phyloP scores from a whole-genome alignment of 2,329 filamentous ascomycete genomes.

The Ophiosphaerella narmari region DNA sequence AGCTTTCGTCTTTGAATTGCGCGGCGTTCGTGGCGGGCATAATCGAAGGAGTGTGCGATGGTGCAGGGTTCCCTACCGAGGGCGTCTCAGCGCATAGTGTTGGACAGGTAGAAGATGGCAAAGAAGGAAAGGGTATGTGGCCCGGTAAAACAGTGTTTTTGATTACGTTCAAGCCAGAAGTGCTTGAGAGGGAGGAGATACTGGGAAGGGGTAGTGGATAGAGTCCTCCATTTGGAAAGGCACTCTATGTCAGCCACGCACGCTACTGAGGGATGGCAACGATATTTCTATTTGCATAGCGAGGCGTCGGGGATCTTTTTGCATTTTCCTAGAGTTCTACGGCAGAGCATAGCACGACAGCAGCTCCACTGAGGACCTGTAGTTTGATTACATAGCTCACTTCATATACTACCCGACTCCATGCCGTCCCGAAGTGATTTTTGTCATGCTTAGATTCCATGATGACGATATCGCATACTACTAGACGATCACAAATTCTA shows the following conservation, averaged over 20 bases:
- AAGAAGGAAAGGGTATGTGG: constrained; percentile 71
- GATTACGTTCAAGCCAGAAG: constrained; percentile 88
- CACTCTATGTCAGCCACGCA: background rate
- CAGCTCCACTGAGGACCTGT: background rate
- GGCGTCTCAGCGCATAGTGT: constrained; percentile 85
- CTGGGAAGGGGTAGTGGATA: constrained; percentile 63
- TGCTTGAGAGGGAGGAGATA: constrained; percentile 87
- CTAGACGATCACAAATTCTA: background rate
- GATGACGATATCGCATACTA: background rate
- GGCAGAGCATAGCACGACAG: background rate
- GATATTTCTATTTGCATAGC: constrained; percentile 15
- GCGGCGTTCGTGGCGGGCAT: constrained; percentile 94
- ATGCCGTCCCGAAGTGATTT: background rate
- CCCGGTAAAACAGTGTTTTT: constrained; percentile 94
- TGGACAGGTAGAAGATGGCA: constrained; percentile 52
- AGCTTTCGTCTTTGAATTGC: constrained; percentile 96
- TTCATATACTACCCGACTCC: background rate
- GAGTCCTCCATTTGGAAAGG: background rate
- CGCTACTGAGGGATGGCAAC: background rate
- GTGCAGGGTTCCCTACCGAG: constrained; percentile 79
- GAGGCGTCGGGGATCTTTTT: constrained; percentile 13
- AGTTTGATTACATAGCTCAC: background rate
- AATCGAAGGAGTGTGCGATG: constrained; percentile 94
- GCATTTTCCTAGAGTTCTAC: background rate
- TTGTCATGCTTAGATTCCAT: background rate